Evolutionary conservation across 1,284 basidiomycete genomes (phyloP).

Genomic region (Cronartium ribicola): DNA sequence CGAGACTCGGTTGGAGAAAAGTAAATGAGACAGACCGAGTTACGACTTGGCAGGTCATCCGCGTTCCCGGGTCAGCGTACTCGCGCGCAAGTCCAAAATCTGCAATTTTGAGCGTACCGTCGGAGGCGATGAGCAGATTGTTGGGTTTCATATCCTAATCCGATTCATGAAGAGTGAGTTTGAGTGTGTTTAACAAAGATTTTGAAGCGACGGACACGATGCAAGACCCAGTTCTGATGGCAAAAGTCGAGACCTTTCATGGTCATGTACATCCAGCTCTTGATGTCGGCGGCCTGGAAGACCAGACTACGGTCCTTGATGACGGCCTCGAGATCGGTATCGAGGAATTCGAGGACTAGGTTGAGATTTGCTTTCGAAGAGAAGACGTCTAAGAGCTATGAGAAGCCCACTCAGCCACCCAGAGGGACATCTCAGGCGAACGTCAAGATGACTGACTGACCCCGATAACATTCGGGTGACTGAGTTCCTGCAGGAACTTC

Average conservation of each 20-base stretch:
- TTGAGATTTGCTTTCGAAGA: slow-evolving; percentile 94
- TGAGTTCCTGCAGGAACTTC: slow-evolving; percentile 88
- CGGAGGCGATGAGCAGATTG: slow-evolving; percentile 87
- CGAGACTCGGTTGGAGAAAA: not conserved
- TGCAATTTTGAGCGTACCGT: slow-evolving; percentile 91
- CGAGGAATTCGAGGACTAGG: slow-evolving; percentile 92
- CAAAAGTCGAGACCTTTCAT: slow-evolving; percentile 94
- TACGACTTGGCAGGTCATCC: slow-evolving; percentile 98
- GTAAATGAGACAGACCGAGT: slow-evolving; percentile 62
- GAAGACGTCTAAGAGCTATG: slow-evolving; percentile 89
- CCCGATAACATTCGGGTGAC: slow-evolving; percentile 91
- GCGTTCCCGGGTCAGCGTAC: slow-evolving; percentile 82
- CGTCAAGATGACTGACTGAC: slow-evolving; percentile 53
- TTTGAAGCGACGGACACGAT: slow-evolving; percentile 64
- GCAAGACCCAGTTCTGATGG: slow-evolving; percentile 86
- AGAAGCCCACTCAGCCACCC: too few species aligned
- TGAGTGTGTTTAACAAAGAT: not conserved
- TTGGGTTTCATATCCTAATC: slow-evolving; percentile 93
- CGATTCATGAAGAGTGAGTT: slow-evolving; percentile 9
- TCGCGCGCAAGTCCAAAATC: slow-evolving; percentile 99
- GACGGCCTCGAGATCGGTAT: slow-evolving; percentile 94
- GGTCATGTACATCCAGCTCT: slow-evolving; percentile 98
- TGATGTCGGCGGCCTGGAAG: slow-evolving; percentile 92
- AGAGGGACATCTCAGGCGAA: not conserved
- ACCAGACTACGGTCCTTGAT: slow-evolving; percentile 88